Evolutionary conservation across 768 basidiomycete genomes (phyloP).

Genomic region (Pleurotus tuber-regium): DNA sequence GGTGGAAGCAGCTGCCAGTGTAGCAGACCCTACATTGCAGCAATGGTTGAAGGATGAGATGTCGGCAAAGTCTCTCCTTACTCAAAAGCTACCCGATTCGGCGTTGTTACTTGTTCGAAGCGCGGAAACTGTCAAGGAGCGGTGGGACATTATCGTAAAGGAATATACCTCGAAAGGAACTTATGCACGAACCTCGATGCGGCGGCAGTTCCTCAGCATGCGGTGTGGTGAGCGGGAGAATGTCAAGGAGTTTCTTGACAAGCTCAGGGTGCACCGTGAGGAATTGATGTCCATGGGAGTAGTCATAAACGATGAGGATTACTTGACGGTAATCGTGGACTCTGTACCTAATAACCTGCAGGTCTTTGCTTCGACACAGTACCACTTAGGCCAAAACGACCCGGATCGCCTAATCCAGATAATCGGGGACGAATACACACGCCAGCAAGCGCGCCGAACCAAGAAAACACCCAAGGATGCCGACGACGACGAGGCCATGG

Average conservation of each 20-base stretch:
- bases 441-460: slow-evolving; percentile 8
- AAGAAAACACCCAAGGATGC: slow-evolving; percentile 15
- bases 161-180: slow-evolving; percentile 32
- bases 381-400: neutral
- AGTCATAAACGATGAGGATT: slow-evolving; percentile 25
- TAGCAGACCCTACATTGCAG: slow-evolving; percentile 1
- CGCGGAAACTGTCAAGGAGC: slow-evolving; percentile 22
- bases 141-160: slow-evolving; percentile 27
- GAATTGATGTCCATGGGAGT: slow-evolving; percentile 27
- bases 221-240: slow-evolving; percentile 26
- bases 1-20: neutral
- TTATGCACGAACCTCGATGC: slow-evolving; percentile 26
- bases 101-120: slow-evolving; percentile 21
- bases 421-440: slow-evolving; percentile 26
- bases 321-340: slow-evolving; percentile 26
- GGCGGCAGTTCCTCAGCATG: slow-evolving; percentile 23
- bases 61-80: slow-evolving; percentile 26
- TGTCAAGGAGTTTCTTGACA: slow-evolving; percentile 25
- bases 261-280: slow-evolving; percentile 19
- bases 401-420: slow-evolving; percentile 12
- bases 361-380: slow-evolving; percentile 20
- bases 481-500: slow-evolving; percentile 18
- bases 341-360: slow-evolving; percentile 27
- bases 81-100: slow-evolving; percentile 30
- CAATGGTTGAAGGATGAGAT: slow-evolving; percentile 34